Evolutionary conservation across 75 land plant genomes (phyloP).

Genomic region (Cunninghamia lanceolata): DNA sequence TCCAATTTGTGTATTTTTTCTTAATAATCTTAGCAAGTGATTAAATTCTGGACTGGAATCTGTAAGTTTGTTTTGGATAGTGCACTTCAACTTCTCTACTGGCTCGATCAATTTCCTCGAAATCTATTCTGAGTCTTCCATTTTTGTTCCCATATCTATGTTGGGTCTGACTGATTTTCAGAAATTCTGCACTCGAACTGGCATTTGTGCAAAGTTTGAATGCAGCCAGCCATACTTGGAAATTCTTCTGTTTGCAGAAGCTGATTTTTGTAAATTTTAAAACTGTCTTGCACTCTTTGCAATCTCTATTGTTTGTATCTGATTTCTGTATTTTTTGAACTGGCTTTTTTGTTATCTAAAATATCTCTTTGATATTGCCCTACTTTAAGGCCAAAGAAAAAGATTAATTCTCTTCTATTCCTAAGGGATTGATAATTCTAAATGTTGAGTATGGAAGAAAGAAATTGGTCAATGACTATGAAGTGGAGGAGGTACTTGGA

Average conservation of each 20-base stretch:
- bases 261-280: not conserved
- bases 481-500: constrained; percentile 46
- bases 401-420: not conserved
- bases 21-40: not conserved
- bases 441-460: constrained; percentile 22
- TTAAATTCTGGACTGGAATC: not conserved
- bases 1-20: not conserved
- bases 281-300: not conserved
- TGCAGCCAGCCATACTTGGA: not conserved
- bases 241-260: not conserved
- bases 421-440: not conserved
- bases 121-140: not conserved
- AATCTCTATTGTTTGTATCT: not conserved
- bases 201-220: not conserved
- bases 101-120: not conserved
- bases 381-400: not conserved
- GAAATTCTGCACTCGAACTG: not conserved
- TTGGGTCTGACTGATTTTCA: not conserved
- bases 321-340: not conserved
- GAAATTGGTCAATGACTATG: constrained; percentile 44
- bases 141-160: not conserved
- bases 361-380: not conserved
- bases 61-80: too few relatives aligned
- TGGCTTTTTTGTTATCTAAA: not conserved
- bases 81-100: not conserved